Percentiles rank a stretch among this genome's conserved stretches.
Conservation (phyloP, 148 eudicot genomes). For the Cornus kousa region DNA sequence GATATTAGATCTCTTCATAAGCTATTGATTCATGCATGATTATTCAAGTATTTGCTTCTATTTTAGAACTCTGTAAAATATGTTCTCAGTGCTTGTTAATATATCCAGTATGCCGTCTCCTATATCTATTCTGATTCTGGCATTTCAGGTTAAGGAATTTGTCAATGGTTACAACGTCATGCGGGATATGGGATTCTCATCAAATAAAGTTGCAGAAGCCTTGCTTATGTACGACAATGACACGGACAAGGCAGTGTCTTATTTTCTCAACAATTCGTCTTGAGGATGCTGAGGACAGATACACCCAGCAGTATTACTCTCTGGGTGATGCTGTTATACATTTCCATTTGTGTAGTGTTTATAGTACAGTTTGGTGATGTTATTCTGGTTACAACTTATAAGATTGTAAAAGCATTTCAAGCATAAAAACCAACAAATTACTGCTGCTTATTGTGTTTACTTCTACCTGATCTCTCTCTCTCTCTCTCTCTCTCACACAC, state of each 20-base stretch:
- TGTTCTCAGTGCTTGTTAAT: background rate
- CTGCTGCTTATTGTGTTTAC: too few species aligned
- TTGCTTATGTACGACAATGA: constrained; percentile 83
- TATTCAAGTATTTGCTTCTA: background rate
- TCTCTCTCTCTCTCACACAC: too few species aligned
- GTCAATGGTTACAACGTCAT: constrained; percentile 62
- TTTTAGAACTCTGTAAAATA: background rate
- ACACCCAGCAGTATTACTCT: background rate
- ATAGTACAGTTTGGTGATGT: background rate
- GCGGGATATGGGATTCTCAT: constrained; percentile 90
- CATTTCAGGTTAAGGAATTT: constrained; percentile 71
- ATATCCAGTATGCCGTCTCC: background rate
- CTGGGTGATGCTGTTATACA: background rate
- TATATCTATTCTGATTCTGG: background rate
- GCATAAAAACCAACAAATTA: background rate
- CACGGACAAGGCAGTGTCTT: constrained; percentile 78
- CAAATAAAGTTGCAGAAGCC: constrained; percentile 76
- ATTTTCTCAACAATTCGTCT: constrained; percentile 64
- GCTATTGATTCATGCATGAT: background rate
- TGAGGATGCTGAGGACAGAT: constrained; percentile 16
- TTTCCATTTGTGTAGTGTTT: background rate
- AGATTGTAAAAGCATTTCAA: background rate
- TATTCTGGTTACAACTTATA: background rate
- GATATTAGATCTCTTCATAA: background rate
- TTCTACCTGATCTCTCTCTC: too few species aligned